These are phyloP conservation scores for Thymus mandschuricus DNA, from an alignment of 257 asterid genomes.

Conservation along the genomic window DNA sequence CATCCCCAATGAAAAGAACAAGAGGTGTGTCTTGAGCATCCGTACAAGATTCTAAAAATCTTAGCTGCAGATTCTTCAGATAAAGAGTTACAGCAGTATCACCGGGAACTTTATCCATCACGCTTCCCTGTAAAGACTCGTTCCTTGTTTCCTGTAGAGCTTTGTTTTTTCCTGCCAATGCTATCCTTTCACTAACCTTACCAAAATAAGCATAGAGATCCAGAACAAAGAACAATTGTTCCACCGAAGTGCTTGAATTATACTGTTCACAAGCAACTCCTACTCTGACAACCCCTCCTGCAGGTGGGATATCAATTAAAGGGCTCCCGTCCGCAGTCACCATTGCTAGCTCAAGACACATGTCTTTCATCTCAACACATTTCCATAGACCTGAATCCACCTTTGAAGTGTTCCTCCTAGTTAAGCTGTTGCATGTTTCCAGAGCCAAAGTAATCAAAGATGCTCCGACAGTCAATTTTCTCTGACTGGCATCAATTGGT, in stretches of 20 bases:
- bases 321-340: slow-evolving; percentile 97
- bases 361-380: slow-evolving; percentile 81
- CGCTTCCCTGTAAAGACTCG: slow-evolving; percentile 52
- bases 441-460: slow-evolving; percentile 75
- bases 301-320: slow-evolving; percentile 79
- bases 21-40: slow-evolving; percentile 62
- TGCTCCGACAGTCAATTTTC: slow-evolving; percentile 70
- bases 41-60: slow-evolving; percentile 70
- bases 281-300: slow-evolving; percentile 88
- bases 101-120: slow-evolving; percentile 73
- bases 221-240: slow-evolving; percentile 87
- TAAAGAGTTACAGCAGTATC: slow-evolving; percentile 79
- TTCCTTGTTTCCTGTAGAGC: slow-evolving; percentile 42
- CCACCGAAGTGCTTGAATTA: slow-evolving; percentile 84
- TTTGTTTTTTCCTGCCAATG: slow-evolving; percentile 58
- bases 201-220: slow-evolving; percentile 82
- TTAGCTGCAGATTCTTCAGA: slow-evolving; percentile 71
- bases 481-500: slow-evolving; percentile 95
- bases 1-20: slow-evolving; percentile 79
- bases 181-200: slow-evolving; percentile 74
- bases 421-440: slow-evolving; percentile 54
- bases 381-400: slow-evolving; percentile 61
- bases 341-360: slow-evolving; percentile 89
- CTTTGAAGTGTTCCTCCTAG: slow-evolving; percentile 39
- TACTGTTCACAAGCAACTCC: slow-evolving; percentile 89